Conservation (phyloP, 2,329 filamentous ascomycete species). For the Ambrosiella xylebori region DNA sequence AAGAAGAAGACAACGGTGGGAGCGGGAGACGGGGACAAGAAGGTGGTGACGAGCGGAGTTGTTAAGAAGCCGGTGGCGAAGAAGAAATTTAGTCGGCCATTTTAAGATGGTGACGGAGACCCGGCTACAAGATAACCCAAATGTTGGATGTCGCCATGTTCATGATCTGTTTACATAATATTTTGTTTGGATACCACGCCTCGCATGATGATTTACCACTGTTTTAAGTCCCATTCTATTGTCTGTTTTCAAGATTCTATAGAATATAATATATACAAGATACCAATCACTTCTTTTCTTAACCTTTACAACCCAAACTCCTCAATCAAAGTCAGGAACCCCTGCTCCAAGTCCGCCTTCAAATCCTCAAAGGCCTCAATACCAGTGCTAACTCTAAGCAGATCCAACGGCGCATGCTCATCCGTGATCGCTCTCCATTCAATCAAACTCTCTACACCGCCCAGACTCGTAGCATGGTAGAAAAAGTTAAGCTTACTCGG, state of each 20-base stretch:
- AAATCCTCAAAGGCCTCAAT: slow-evolving; percentile 79
- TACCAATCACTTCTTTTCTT: background rate
- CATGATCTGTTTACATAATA: too few species aligned
- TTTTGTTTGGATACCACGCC: too few species aligned
- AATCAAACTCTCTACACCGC: slow-evolving; percentile 86
- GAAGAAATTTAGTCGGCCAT: slow-evolving; percentile 14
- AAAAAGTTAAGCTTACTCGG: slow-evolving; percentile 70
- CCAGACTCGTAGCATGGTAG: slow-evolving; percentile 86
- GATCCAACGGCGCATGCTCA: slow-evolving; percentile 45
- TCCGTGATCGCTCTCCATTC: slow-evolving; percentile 95
- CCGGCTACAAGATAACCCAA: background rate
- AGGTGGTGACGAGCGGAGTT: slow-evolving; percentile 42
- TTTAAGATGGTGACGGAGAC: slow-evolving; percentile 3
- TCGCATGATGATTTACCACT: too few species aligned
- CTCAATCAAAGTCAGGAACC: slow-evolving; percentile 25
- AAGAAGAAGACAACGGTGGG: slow-evolving; percentile 22
- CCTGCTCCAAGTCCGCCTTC: slow-evolving; percentile 53
- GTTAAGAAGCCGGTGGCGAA: slow-evolving; percentile 31
- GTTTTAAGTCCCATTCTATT: too few species aligned
- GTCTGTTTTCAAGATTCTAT: too few species aligned
- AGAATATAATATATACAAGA: too few species aligned
- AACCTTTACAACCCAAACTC: background rate
- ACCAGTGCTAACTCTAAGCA: slow-evolving; percentile 72
- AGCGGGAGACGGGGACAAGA: slow-evolving; percentile 27
- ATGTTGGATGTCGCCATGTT: background rate